Evolutionary conservation across 2,329 filamentous ascomycete species (phyloP), one percentile per base, ranked within the genome.

Genomic region (Pleomassaria siparia): DNA sequence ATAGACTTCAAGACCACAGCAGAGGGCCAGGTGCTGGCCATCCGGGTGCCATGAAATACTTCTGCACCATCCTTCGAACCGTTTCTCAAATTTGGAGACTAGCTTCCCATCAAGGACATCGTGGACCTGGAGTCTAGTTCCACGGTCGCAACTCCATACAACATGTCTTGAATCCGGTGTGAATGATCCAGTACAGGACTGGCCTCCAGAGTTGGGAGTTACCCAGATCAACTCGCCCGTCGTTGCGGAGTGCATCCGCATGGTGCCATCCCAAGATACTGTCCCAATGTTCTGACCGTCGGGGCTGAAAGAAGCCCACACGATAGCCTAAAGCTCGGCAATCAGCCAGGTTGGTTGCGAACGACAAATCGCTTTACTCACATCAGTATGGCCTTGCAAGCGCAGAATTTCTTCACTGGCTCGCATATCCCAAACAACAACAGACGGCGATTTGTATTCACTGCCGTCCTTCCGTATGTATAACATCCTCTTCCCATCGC

Each of bases 261-360:
- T 25, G 8, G 57, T 58, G 2, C 62, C 62, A 37, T 66, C 62
- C 60, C 58, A 64, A 18, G 64, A 57, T 12, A 64, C 52, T 2
- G 57, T 61, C 4, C 62, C 61, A 40, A 66, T 50, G 28, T 54
- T 41, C 30, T 51, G 28, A 13, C 47, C 39, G 25, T 67, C 32
- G 1, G 63, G 58, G 32, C 61, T 67, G 37, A 63, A 58, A 3
- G 50, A 55, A 20, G 54, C 49, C 61, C 62, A 66, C 53, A 58
- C 55, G 32, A 67, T 62, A 9, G 47, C 10, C 35, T 37, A 37
- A 37, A 16, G n/a, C 3, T 35, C 3, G 3, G 6, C 11, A 3
- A 12, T 35, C 11, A 35, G 32, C 32, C 12, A 5, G 16, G 32
- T 8, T 12, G 5, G 3, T 18, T 6, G 20, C 12, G n/a, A 7